phyloP scores from a whole-genome alignment of 345 rosid genomes.

The Gossypium stocksii region DNA sequence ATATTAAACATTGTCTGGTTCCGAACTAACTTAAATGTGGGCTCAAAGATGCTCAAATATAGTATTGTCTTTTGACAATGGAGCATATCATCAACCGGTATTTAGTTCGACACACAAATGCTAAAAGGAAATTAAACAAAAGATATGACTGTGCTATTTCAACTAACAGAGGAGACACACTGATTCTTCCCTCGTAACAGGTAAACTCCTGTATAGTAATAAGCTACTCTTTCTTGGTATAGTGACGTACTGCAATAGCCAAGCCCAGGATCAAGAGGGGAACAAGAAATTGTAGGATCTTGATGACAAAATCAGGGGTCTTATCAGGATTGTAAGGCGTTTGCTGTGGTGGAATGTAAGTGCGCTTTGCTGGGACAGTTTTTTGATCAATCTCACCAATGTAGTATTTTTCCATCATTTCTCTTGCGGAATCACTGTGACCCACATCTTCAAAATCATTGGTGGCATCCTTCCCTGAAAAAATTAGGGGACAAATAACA shows the following conservation, averaged over 20 bases:
- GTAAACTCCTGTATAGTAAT: background rate
- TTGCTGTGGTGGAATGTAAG: constrained; percentile 48
- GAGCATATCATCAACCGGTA: background rate
- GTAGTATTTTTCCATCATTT: constrained; percentile 63
- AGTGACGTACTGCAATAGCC: constrained; percentile 65
- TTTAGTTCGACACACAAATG: constrained; percentile 11
- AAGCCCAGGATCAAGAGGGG: constrained; percentile 82
- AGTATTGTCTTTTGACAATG: background rate
- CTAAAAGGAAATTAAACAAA: background rate
- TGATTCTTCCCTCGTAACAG: background rate
- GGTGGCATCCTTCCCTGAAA: constrained; percentile 83
- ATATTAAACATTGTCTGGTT: constrained; percentile 7
- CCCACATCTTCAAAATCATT: constrained; percentile 94
- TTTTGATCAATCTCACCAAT: constrained; percentile 71
- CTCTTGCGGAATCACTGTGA: constrained; percentile 90
- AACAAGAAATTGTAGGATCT: constrained; percentile 82
- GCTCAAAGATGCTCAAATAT: background rate
- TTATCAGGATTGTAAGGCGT: constrained; percentile 46
- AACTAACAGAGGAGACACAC: constrained; percentile 7
- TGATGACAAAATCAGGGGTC: constrained; percentile 58
- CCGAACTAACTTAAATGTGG: background rate
- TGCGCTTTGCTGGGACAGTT: constrained; percentile 51
- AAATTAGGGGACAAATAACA: background rate
- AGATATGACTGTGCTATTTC: background rate
- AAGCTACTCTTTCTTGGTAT: constrained; percentile 78